These are phyloP conservation scores for Rubia peregrina DNA, from an alignment of 305 asterid genomes.

Conservation along the genomic window DNA sequence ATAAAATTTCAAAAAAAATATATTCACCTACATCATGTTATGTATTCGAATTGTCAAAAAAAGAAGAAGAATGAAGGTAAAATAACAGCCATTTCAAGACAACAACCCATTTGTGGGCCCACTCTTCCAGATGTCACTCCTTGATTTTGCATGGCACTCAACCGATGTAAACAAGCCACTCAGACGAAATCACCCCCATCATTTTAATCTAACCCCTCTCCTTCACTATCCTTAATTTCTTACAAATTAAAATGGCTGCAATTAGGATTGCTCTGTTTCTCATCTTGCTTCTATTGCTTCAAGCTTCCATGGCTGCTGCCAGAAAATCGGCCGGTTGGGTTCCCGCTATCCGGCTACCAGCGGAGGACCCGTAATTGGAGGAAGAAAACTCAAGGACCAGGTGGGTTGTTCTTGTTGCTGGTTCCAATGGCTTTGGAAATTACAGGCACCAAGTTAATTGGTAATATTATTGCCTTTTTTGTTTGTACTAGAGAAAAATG, in stretches of 20 bases:
- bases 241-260: conserved; percentile 25
- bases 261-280: conserved; percentile 12
- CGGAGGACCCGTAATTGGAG: conserved; percentile 28
- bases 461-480: neutral
- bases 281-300: conserved; percentile 27
- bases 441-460: conserved; percentile 77
- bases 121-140: neutral
- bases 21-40: no score
- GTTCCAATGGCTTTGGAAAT: conserved; percentile 73
- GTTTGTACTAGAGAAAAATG: no score
- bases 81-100: no score
- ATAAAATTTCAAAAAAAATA: no score
- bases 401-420: conserved; percentile 97
- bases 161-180: conserved; percentile 8
- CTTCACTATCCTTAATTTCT: neutral
- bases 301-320: conserved; percentile 7
- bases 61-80: no score
- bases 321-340: neutral
- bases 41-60: no score
- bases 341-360: conserved; percentile 47
- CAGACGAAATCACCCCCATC: neutral
- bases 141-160: conserved; percentile 44
- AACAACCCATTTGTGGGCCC: no score
- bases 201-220: neutral
- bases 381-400: conserved; percentile 30